Percentiles rank a stretch among this genome's conserved stretches.
Evolutionary conservation across 108 stramenopile genomes (phyloP).

Genomic region (Cyclotella sp.): DNA sequence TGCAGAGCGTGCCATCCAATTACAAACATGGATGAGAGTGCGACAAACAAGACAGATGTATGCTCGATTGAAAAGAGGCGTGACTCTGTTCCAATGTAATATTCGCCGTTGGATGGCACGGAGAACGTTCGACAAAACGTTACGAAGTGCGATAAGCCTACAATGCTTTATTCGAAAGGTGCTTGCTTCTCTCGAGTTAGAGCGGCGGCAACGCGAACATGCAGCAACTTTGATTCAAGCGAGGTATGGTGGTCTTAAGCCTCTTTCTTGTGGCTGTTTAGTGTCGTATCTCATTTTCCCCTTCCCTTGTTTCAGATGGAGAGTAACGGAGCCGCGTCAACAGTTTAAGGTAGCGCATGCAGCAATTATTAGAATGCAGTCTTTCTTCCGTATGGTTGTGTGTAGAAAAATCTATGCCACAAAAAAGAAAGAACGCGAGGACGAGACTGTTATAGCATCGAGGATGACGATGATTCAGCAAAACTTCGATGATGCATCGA

Average conservation of each 20-base stretch:
- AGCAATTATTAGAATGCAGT: constrained; percentile 36
- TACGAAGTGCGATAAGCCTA: constrained; percentile 50
- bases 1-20: constrained; percentile 52
- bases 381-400: constrained; percentile 32
- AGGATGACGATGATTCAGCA: constrained; percentile 57
- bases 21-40: constrained; percentile 66
- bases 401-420: constrained; percentile 18
- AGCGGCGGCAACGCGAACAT: constrained; percentile 50
- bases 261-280: background rate
- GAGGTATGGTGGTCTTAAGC: constrained; percentile 18
- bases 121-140: constrained; percentile 29
- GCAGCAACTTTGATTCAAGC: constrained; percentile 79
- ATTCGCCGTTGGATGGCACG: constrained; percentile 47
- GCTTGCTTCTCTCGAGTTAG: constrained; percentile 49
- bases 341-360: constrained; percentile 21
- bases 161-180: constrained; percentile 76
- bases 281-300: background rate
- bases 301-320: constrained; percentile 33
- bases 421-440: constrained; percentile 43
- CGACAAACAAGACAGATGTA: constrained; percentile 49
- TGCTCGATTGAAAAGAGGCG: constrained; percentile 36
- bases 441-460: constrained; percentile 28
- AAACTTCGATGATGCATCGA: constrained; percentile 53
- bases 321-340: constrained; percentile 39
- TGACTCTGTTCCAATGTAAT: constrained; percentile 54